These are phyloP conservation scores for Metschnikowia arizonensis DNA, from an alignment of 805 yeast genomes.

Conservation along the genomic window DNA sequence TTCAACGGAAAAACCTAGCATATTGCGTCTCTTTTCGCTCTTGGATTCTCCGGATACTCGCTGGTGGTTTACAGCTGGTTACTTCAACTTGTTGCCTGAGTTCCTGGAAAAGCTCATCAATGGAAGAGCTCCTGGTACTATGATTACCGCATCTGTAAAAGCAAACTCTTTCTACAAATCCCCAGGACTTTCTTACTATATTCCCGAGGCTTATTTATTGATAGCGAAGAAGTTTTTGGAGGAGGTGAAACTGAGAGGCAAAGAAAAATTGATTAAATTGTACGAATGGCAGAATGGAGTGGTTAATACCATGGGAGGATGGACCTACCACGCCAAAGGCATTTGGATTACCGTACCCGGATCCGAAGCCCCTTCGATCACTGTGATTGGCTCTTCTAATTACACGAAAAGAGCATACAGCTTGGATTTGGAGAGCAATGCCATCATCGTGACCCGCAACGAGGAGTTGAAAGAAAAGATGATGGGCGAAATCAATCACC, in stretches of 20 bases:
- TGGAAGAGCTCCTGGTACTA: conserved; percentile 57
- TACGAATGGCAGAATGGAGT: conserved; percentile 86
- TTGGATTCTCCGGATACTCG: conserved; percentile 50
- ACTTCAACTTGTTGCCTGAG: conserved; percentile 84
- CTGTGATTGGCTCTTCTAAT: conserved; percentile 89
- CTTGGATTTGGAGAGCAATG: conserved; percentile 85
- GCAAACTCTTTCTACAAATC: conserved; percentile 90
- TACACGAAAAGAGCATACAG: conserved; percentile 87
- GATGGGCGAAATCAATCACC: conserved; percentile 59
- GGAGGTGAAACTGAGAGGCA: conserved; percentile 41
- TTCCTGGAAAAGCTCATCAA: conserved; percentile 56
- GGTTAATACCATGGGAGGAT: conserved; percentile 77
- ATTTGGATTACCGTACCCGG: conserved; percentile 71
- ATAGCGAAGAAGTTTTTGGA: conserved; percentile 66
- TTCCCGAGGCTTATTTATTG: conserved; percentile 84
- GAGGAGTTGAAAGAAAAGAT: conserved; percentile 51
- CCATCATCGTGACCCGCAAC: conserved; percentile 70
- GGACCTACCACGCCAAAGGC: conserved; percentile 99
- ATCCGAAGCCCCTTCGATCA: conserved; percentile 59
- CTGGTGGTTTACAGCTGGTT: conserved; percentile 95
- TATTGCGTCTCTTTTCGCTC: conserved; percentile 56
- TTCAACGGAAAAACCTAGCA: conserved; percentile 79
- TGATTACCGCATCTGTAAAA: conserved; percentile 87
- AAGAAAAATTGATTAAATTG: conserved; percentile 47
- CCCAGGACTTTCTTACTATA: conserved; percentile 69